These are phyloP conservation scores for Stevia rebaudiana DNA, from an alignment of 140 eudicot genomes.

Conservation along the genomic window DNA sequence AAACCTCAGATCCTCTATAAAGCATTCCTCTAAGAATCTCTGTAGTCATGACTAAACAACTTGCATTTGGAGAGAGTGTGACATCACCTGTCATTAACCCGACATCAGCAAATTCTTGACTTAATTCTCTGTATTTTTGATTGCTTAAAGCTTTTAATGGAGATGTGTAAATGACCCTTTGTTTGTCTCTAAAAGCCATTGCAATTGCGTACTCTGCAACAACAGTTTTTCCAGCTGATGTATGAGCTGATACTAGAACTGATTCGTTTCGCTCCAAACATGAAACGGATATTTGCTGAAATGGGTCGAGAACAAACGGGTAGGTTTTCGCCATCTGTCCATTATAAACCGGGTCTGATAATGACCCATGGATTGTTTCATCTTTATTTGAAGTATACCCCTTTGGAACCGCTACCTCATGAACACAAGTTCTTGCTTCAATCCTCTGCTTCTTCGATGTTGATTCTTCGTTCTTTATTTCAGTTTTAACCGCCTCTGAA, in stretches of 20 bases:
- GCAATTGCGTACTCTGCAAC: conserved; percentile 99
- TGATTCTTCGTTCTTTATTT: conserved; percentile 20
- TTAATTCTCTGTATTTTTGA: conserved; percentile 88
- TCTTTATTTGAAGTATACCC: conserved; percentile 50
- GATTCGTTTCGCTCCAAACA: conserved; percentile 94
- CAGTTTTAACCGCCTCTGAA: conserved; percentile 25
- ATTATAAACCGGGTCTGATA: conserved; percentile 57
- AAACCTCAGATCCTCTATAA: conserved; percentile 93
- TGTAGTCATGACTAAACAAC: conserved; percentile 95
- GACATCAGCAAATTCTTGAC: conserved; percentile 86
- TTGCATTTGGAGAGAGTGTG: conserved; percentile 88
- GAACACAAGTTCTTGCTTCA: conserved; percentile 82
- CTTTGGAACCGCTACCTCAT: conserved; percentile 92
- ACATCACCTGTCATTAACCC: conserved; percentile 99
- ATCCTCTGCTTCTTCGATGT: conserved; percentile 38
- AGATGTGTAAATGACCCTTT: conserved; percentile 91
- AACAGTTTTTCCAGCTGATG: conserved; percentile 98
- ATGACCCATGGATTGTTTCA: conserved; percentile 67
- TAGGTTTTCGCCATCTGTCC: conserved; percentile 79
- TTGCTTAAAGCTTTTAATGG: conserved; percentile 93
- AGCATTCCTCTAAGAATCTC: conserved; percentile 99
- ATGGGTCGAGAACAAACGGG: conserved; percentile 77
- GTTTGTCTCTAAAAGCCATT: conserved; percentile 89
- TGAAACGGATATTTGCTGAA: conserved; percentile 82
- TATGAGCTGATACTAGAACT: conserved; percentile 87